Percentiles rank a stretch among this genome's conserved stretches.
Evolutionary conservation across 257 asterid genomes (phyloP).

Genomic region (Datura wrightii): DNA sequence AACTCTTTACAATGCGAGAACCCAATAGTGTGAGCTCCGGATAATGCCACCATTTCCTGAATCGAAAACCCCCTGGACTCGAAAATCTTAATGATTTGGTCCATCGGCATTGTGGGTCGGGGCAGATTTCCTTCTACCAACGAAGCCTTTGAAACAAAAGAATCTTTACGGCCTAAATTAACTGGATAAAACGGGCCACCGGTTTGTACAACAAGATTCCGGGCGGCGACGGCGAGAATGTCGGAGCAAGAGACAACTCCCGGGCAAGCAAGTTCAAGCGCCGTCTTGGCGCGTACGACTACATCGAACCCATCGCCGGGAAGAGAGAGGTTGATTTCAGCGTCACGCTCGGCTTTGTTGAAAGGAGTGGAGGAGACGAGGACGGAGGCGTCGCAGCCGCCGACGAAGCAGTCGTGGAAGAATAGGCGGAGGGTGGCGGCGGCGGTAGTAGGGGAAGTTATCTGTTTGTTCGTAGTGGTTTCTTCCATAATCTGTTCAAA

Average conservation of each 20-base stretch:
- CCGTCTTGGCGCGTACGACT: constrained; percentile 83
- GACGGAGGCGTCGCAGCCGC: constrained; percentile 92
- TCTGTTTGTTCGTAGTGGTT: constrained; percentile 81
- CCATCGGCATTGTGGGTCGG: constrained; percentile 65
- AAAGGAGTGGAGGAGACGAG: constrained; percentile 82
- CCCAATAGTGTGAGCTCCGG: constrained; percentile 97
- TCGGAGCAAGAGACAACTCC: constrained; percentile 93
- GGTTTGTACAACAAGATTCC: constrained; percentile 78
- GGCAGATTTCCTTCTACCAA: constrained; percentile 78
- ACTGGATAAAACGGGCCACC: constrained; percentile 89
- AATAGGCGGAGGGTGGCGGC: constrained; percentile 93
- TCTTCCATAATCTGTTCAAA: constrained; percentile 78
- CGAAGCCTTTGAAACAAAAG: constrained; percentile 50
- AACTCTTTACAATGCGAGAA: constrained; percentile 94
- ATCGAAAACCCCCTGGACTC: constrained; percentile 58
- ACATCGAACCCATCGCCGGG: constrained; percentile 98
- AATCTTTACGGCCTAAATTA: constrained; percentile 71
- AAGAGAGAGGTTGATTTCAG: constrained; percentile 89
- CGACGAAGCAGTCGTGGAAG: constrained; percentile 89
- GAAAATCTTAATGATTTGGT: constrained; percentile 63
- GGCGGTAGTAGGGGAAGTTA: constrained; percentile 94
- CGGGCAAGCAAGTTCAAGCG: constrained; percentile 84
- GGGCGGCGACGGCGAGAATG: constrained; percentile 78
- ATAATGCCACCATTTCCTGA: constrained; percentile 83
- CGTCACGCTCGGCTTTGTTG: constrained; percentile 85